Base-by-base conservation (phyloP, 225 moss, liverwort and hornwort genomes). In the Pseudisothecium myosuroides region DNA sequence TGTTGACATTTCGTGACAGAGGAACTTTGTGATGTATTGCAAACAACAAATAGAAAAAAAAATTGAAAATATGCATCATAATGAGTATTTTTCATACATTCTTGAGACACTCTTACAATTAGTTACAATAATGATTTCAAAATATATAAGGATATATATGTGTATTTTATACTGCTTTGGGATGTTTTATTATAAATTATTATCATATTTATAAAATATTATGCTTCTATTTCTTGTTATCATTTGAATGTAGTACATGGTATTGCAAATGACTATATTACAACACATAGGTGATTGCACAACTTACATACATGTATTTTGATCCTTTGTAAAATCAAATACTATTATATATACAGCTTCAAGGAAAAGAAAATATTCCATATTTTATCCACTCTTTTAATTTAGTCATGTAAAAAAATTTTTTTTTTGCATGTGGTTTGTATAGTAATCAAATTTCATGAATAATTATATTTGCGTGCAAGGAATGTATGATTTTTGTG, bases 401-500 rank as follows among this genome's bases (percentile, higher is more conserved):
- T 45, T 76, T 13, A 2, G 10, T 49, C 19, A 11, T 12, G 1
- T 34, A 4, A 21, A 75, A 50, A 28, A 32, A 1, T 5, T 20
- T 5, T 20, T 6, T 8, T 27, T 32, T 27, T 6, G 12, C 12
- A 50, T 34, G 0, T 11, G 0, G 0, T 45, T 11, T 6, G 7
- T 47, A 7, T 17, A 6, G 1, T 12, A 75, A 75, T 49, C 12
- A 32, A 49, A 32, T 75, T 49, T 75, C 12, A 32, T 11, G 8
- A 14, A 52, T 2, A 14, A 22, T 32, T 8, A 50, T 32, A 3
- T 12, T 32, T 13, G 5, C 13, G 0, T 76, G 2, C 4, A 71
- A 71, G 8, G 8, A 15, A 10, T 3, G 0, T 27, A 43, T 43
- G 43, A 72, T 43, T 43, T 43, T 26, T 16, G 16, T 3, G 1